Conservation (phyloP, 805 yeast genomes). For the Dipodascus albidus region DNA sequence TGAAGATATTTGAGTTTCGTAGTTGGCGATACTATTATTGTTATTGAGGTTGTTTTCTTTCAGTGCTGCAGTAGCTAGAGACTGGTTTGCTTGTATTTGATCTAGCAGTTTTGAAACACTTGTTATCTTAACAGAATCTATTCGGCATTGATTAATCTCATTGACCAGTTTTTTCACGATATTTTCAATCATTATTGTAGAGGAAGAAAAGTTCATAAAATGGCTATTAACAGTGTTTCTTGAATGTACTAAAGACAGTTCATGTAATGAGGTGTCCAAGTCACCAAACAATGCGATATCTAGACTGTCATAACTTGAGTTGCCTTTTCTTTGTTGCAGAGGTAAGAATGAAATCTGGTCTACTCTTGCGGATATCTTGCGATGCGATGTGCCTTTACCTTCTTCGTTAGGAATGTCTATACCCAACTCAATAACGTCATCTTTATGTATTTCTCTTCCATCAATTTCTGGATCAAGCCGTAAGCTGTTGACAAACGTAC, state of each 20-base stretch:
- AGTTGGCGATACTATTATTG: not conserved
- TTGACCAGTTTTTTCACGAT: conserved; percentile 25
- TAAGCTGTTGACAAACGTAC: conserved; percentile 77
- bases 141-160: conserved; percentile 23
- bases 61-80: not conserved
- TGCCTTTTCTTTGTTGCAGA: conserved; percentile 19
- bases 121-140: conserved; percentile 25
- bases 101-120: conserved; percentile 20
- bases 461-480: conserved; percentile 45
- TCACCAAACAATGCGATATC: conserved; percentile 27
- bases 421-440: conserved; percentile 87
- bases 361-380: conserved; percentile 75
- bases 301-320: conserved; percentile 10
- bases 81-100: conserved; percentile 20
- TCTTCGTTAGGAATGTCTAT: conserved; percentile 55
- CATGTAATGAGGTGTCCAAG: conserved; percentile 22
- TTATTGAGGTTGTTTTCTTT: not conserved
- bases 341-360: conserved; percentile 58
- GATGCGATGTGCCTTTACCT: conserved; percentile 51
- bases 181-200: conserved; percentile 22
- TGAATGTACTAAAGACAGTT: conserved; percentile 25
- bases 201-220: conserved; percentile 21
- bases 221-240: conserved; percentile 25
- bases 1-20: not conserved
- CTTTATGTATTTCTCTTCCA: conserved; percentile 53